Evolutionary conservation across 2,329 filamentous ascomycete genomes (phyloP).

Genomic region (Aspergillus sp.): DNA sequence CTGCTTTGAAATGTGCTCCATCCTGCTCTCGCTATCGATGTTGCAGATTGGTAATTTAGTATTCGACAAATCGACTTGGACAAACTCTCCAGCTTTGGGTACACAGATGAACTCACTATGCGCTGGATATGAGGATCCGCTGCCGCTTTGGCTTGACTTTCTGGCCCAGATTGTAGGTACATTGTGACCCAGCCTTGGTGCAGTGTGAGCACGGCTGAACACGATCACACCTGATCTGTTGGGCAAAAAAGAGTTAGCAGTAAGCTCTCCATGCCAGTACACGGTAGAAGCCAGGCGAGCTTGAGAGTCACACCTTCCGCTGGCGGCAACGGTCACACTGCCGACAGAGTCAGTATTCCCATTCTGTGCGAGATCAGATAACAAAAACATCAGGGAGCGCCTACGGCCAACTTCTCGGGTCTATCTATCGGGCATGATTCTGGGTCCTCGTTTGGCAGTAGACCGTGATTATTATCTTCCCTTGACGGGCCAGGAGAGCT

Average conservation of each 20-base stretch:
- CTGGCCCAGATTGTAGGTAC: conserved; percentile 3
- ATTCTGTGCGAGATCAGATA: neutral
- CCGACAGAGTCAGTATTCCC: neutral
- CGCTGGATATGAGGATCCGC: conserved; percentile 10
- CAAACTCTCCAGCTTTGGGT: neutral
- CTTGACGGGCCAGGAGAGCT: too few species aligned
- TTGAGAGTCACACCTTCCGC: conserved; percentile 4
- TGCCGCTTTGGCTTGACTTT: conserved; percentile 11
- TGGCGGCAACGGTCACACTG: conserved; percentile 13
- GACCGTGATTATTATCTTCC: too few species aligned
- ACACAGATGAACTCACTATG: conserved; percentile 10
- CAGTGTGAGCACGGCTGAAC: conserved; percentile 10
- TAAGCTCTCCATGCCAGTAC: neutral
- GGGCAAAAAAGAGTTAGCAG: neutral
- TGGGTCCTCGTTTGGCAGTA: too few species aligned
- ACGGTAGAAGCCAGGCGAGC: neutral
- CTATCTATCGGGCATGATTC: too few species aligned
- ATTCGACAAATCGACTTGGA: neutral
- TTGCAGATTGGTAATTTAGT: neutral
- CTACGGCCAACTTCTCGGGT: too few species aligned
- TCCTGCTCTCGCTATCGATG: conserved; percentile 4
- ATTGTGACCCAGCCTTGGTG: conserved; percentile 5
- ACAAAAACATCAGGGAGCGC: too few species aligned
- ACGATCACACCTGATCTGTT: conserved; percentile 12
- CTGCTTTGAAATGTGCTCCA: conserved; percentile 11